Evolutionary conservation across 2,329 filamentous ascomycete genomes (phyloP), one percentile per base, ranked within the genome.

Genomic region (Thelonectria blattea): DNA sequence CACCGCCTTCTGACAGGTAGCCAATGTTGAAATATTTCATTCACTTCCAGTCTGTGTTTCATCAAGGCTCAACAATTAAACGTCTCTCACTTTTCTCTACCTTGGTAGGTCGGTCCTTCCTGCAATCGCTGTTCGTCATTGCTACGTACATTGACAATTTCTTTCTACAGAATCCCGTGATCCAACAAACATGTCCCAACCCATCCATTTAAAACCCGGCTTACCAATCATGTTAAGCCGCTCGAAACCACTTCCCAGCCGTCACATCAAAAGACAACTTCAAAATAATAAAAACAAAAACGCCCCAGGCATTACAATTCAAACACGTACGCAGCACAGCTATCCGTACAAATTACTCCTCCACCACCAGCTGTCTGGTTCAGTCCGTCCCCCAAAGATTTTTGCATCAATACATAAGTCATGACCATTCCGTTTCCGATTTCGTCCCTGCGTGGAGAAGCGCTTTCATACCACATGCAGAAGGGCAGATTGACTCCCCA

Each of bases 381-480:
- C 39, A 17, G 32, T 51, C 24, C 20, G n/a, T 56, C 37, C 22
- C 53, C 27, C 17, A 47, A 32, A 34, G 57, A 65, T 62, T 48
- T n/a, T 67, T 57, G 45, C 60, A 62, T 70, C 68, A n/a, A 65
- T 68, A 55, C 68, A 65, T 68, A 53, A 52, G 47, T 71, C 68
- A 67, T 70, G 66, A 70, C 67, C 64, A 62, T 59, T 68, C 65
- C 65, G 57, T 75, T 74, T 74, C 68, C 63, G 61, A 47, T 63
- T 65, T 74, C 66, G 67, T 71, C 73, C 67, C 68, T 73, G 70
- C 74, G 76, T 78, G 75, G 76, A 77, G 76, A 79, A 79, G 76
- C 76, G 72, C 77, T 81, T 82, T 82, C 80, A 74, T 78, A 77
- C 79, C 80, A 80, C 80, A 76, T 75, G 77, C 75, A 76, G 74